A percentile compares a stretch with the other conserved stretches of the same genome.
Evolutionary conservation across 225 moss, liverwort and hornwort genomes (phyloP).

Genomic region (Asterella californica): DNA sequence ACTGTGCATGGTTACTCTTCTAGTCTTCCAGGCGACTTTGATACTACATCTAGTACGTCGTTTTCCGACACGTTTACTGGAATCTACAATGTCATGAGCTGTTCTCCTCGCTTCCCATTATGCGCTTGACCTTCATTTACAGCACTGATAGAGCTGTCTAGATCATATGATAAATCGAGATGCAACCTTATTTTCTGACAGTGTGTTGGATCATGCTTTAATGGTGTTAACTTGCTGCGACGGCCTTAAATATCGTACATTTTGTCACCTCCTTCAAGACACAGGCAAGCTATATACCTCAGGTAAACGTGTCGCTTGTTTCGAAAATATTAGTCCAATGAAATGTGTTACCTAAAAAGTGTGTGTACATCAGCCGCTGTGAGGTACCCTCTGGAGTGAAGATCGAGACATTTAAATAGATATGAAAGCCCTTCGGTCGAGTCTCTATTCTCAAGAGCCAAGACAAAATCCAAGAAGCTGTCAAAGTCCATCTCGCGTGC

Average conservation of each 20-base stretch:
- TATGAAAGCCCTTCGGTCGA: conserved; percentile 93
- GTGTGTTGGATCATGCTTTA: background rate
- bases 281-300: too few species aligned
- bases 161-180: background rate
- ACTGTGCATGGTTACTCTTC: conserved; percentile 89
- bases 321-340: background rate
- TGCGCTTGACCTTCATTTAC: background rate
- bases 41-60: too few species aligned
- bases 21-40: conserved; percentile 57
- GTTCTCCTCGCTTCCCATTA: too few species aligned
- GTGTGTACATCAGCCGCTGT: conserved; percentile 96
- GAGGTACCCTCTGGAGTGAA: conserved; percentile 80
- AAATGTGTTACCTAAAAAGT: conserved; percentile 72
- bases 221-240: background rate
- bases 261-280: too few species aligned
- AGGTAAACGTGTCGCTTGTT: background rate
- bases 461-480: conserved; percentile 93
- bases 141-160: background rate
- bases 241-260: too few species aligned
- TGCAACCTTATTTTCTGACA: background rate
- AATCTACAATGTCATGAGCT: background rate
- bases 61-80: too few species aligned
- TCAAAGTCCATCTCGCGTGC: conserved; percentile 99
- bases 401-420: conserved; percentile 91
- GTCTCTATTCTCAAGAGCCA: conserved; percentile 96